These are phyloP conservation scores for Spinellus fusiger DNA, from an alignment of 192 early-diverging fungal species.

Conservation along the genomic window DNA sequence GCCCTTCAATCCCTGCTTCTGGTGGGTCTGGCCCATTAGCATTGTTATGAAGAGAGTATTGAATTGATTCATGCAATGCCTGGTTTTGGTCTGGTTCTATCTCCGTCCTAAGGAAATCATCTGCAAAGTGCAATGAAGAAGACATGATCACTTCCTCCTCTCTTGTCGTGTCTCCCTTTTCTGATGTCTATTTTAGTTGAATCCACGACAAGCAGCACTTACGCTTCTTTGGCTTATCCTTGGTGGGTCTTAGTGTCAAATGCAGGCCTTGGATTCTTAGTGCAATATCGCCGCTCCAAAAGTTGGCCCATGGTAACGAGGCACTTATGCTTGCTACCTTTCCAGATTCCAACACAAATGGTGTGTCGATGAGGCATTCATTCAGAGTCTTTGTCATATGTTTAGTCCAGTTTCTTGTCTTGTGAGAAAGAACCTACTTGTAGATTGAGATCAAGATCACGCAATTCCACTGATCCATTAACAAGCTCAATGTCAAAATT, in stretches of 20 bases:
- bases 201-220: too few relatives aligned
- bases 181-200: neutral
- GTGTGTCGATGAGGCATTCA: constrained; percentile 59
- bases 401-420: neutral
- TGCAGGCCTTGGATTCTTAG: constrained; percentile 66
- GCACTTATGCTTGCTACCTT: constrained; percentile 62
- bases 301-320: constrained; percentile 76
- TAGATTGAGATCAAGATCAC: constrained; percentile 73
- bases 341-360: constrained; percentile 65
- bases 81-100: constrained; percentile 58
- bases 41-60: constrained; percentile 41
- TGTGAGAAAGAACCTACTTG: constrained; percentile 43
- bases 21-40: constrained; percentile 1
- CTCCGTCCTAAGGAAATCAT: constrained; percentile 74
- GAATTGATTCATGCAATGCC: constrained; percentile 45
- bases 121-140: constrained; percentile 83
- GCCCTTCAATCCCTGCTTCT: constrained; percentile 48
- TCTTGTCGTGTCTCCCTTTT: neutral
- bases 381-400: constrained; percentile 58
- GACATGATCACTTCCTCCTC: constrained; percentile 61
- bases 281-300: constrained; percentile 74
- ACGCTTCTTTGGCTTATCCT: constrained; percentile 17
- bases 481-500: constrained; percentile 83
- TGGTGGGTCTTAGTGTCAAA: constrained; percentile 43
- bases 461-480: constrained; percentile 68